A percentile compares a stretch with the other conserved stretches of the same genome.
Evolutionary conservation across 2,329 filamentous ascomycete species (phyloP).

Genomic region (Aspergillus pseudoviridinutans): DNA sequence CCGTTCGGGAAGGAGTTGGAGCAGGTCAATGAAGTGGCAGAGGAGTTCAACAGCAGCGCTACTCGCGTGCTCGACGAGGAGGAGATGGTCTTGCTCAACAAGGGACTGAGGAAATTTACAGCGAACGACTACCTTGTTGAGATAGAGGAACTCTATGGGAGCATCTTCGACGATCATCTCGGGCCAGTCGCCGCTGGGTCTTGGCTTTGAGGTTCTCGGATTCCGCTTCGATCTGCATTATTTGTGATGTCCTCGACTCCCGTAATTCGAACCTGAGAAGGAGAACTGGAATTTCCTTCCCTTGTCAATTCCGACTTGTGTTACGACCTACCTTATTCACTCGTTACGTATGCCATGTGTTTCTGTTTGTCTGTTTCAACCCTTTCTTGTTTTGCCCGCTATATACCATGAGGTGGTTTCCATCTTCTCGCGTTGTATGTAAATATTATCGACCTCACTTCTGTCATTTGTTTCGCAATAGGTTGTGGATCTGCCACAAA

Average conservation of each 20-base stretch:
- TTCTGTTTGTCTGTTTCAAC: slow-evolving; percentile 1
- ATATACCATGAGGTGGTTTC: slow-evolving; percentile 22
- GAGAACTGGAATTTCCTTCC: slow-evolving; percentile 23
- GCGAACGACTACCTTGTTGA: slow-evolving; percentile 82
- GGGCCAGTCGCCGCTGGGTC: slow-evolving; percentile 30
- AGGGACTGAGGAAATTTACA: slow-evolving; percentile 68
- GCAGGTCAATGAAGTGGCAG: slow-evolving; percentile 86
- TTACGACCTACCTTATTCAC: slow-evolving; percentile 3
- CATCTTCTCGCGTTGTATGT: slow-evolving; percentile 5
- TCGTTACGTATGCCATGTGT: slow-evolving; percentile 5
- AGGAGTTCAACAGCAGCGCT: slow-evolving; percentile 66
- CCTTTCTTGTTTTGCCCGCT: slow-evolving; percentile 10
- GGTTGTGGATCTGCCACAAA: background rate
- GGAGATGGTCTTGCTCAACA: slow-evolving; percentile 62
- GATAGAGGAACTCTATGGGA: slow-evolving; percentile 65
- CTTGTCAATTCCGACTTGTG: slow-evolving; percentile 20
- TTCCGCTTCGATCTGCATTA: slow-evolving; percentile 1
- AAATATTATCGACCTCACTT: background rate
- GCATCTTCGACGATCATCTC: slow-evolving; percentile 53
- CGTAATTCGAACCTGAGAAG: slow-evolving; percentile 17
- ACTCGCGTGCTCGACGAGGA: slow-evolving; percentile 67
- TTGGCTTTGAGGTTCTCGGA: slow-evolving; percentile 36
- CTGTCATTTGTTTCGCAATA: slow-evolving; percentile 1
- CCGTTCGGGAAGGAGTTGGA: slow-evolving; percentile 88
- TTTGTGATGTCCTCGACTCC: slow-evolving; percentile 4